Evolutionary conservation across 306 rosid genomes (phyloP).

Genomic region (Cucurbita argyrosperma): DNA sequence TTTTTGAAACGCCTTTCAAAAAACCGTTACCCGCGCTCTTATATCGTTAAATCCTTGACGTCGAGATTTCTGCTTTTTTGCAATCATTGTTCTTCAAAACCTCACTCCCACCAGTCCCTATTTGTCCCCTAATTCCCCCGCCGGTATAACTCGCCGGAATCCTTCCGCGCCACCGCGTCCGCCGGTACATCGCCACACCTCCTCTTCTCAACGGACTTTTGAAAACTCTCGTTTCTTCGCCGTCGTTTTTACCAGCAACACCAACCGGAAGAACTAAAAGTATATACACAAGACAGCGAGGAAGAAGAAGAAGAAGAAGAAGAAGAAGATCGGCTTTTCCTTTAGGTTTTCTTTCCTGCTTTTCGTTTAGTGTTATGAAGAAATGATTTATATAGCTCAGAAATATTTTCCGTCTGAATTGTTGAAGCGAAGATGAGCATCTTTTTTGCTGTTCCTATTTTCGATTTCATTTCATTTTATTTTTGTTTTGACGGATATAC

Average conservation of each 20-base stretch:
- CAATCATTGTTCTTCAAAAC: constrained; percentile 5
- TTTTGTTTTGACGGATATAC: not conserved
- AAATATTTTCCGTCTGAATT: not conserved
- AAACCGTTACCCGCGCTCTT: constrained; percentile 3
- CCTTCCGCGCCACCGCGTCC: not conserved
- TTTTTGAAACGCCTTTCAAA: not conserved
- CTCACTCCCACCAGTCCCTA: constrained; percentile 4
- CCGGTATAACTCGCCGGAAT: not conserved
- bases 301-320: not conserved
- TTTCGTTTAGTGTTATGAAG: not conserved
- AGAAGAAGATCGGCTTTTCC: constrained; percentile 1
- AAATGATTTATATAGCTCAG: not conserved
- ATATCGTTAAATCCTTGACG: constrained; percentile 4
- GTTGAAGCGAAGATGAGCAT: not conserved
- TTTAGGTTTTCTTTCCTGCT: not conserved
- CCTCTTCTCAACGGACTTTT: not conserved
- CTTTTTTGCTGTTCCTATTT: not conserved
- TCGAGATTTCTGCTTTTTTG: not conserved
- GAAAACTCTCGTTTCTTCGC: not conserved
- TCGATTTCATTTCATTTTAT: not conserved
- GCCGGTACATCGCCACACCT: not conserved
- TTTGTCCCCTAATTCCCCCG: not conserved
- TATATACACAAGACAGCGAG: not conserved
- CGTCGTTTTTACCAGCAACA: not conserved
- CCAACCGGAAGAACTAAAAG: not conserved